Base-by-base conservation (phyloP, 345 rosid species). In the Firmiana major region DNA sequence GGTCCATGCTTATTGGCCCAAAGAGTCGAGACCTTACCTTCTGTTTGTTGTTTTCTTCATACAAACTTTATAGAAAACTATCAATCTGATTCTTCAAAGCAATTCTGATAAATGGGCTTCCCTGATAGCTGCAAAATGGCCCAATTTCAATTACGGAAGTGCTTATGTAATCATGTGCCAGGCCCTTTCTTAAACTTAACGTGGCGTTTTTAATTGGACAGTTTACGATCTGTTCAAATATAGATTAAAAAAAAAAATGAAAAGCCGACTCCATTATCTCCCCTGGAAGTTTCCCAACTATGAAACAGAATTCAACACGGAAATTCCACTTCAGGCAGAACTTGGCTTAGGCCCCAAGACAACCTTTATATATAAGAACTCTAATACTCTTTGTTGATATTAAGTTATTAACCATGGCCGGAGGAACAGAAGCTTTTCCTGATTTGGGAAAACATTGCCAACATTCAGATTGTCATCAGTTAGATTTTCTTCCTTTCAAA, bases 401-500 rank as follows among this genome's bases (percentile, higher is more conserved):
- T 42, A 10, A 38, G 28, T 40, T 77, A 24, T 51, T 42, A 10
- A 38, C 12, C 48, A 85, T 86, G 90, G 85, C 81, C 78, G 92
- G 34, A 31, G 97, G 99, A 83, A 93, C 98, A 6, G 96, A 95
- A 83, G 97, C 96, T 81, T 95, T 91, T 77, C 94, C 96, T 26
- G 89, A 90, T 87, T 77, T 95, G 60, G 99, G 97, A 17, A 78
- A 79, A 51, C 96, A 93, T 46, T 93, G 98, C 83, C 96, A 89
- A 78, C 80, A 85, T 71, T 80, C 88, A 6, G 90, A 89, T 63
- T 95, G 99, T 85, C 81, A 85, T 42, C 94, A 87, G 70, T 91
- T 95, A 63, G 98, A 93, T 88, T 95, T 95, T 59, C 90, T 95
- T 12, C 98, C 98, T 34, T 95, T 95, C 82, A 88, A 57, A 55